These are phyloP conservation scores for Nemania sp. DNA, from an alignment of 2,329 filamentous ascomycete species.

Conservation along the genomic window DNA sequence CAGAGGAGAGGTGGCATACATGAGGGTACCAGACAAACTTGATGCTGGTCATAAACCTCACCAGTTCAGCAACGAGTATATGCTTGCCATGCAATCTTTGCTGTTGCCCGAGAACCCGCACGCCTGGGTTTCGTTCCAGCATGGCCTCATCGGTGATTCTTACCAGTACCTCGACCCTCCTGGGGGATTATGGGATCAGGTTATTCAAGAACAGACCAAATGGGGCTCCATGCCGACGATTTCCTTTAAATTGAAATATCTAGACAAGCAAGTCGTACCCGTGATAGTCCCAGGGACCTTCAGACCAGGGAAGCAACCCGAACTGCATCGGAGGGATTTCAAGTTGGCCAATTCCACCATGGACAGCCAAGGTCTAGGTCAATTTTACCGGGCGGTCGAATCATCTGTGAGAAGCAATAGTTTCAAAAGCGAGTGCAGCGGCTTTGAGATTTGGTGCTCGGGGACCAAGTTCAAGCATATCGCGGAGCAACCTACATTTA, in stretches of 20 bases:
- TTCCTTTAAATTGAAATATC: constrained; percentile 2
- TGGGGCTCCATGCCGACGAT: constrained; percentile 13
- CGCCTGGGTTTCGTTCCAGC: constrained; percentile 20
- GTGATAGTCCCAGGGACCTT: constrained; percentile 25
- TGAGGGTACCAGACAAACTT: constrained; percentile 40
- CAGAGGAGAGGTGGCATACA: constrained; percentile 40
- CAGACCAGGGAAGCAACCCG: neutral
- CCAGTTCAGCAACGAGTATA: constrained; percentile 42
- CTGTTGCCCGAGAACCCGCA: constrained; percentile 11
- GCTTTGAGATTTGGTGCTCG: constrained; percentile 43
- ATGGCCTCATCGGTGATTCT: neutral
- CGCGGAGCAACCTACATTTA: neutral
- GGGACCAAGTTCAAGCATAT: constrained; percentile 35
- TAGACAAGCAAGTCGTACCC: constrained; percentile 1
- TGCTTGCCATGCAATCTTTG: constrained; percentile 37
- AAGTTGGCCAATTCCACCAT: neutral
- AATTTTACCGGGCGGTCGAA: neutral
- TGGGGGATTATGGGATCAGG: constrained; percentile 16
- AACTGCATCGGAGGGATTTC: constrained; percentile 20
- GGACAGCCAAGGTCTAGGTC: constrained; percentile 4
- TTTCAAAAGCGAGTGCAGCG: constrained; percentile 11
- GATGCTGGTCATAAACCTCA: constrained; percentile 31
- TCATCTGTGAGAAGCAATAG: neutral
- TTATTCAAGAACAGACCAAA: neutral
- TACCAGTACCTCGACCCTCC: constrained; percentile 36